Evolutionary conservation across 257 asterid genomes (phyloP).

Genomic region (Solanum clarkiae): DNA sequence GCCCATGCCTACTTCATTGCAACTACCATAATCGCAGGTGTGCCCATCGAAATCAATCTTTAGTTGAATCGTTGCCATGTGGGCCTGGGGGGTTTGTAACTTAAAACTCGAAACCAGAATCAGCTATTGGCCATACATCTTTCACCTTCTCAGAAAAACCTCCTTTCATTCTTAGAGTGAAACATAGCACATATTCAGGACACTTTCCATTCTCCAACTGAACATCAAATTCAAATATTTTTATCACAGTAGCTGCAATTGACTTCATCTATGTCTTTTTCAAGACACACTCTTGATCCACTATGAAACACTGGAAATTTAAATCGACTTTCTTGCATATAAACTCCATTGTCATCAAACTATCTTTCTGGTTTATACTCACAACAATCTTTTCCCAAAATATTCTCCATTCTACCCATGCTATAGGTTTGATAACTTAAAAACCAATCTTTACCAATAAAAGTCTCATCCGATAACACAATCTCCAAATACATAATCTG

Average conservation of each 20-base stretch:
- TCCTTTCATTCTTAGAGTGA: conserved; percentile 77
- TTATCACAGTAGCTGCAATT: conserved; percentile 63
- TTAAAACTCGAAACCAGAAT: background rate
- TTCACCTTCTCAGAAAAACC: conserved; percentile 47
- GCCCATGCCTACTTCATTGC: background rate
- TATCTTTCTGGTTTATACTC: conserved; percentile 87
- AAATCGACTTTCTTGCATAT: conserved; percentile 46
- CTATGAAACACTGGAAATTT: conserved; percentile 73
- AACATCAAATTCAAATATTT: conserved; percentile 40
- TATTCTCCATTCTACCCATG: conserved; percentile 79
- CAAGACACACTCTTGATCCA: conserved; percentile 79
- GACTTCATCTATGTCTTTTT: conserved; percentile 90
- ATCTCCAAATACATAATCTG: background rate
- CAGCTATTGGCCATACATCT: conserved; percentile 5
- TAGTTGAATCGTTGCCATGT: background rate
- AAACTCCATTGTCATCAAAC: conserved; percentile 70
- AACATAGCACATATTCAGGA: conserved; percentile 54
- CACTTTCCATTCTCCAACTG: conserved; percentile 36
- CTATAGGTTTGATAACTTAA: conserved; percentile 45
- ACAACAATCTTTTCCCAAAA: conserved; percentile 73
- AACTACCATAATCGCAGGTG: background rate
- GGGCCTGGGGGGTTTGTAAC: background rate
- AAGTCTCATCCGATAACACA: conserved; percentile 26
- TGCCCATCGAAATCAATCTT: background rate
- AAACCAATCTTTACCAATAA: conserved; percentile 54